phyloP scores from a whole-genome alignment of 176 grass and related monocot species.

The Oryza punctata region DNA sequence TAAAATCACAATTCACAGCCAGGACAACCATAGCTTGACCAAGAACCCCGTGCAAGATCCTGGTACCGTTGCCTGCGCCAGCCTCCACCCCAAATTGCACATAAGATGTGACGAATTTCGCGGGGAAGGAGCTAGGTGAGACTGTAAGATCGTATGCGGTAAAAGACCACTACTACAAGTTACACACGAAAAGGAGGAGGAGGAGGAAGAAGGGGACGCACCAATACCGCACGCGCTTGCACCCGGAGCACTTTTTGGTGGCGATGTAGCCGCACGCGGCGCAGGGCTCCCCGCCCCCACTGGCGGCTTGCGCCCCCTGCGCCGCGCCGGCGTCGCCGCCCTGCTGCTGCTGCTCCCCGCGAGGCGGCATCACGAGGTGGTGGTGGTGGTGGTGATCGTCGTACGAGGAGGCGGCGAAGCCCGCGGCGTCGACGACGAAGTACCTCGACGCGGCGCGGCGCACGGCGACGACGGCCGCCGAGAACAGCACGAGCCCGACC shows the following conservation, averaged over 20 bases:
- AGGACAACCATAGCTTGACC: background rate
- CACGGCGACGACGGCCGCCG: conserved; percentile 48
- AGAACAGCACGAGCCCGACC: conserved; percentile 46
- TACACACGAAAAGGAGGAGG: background rate
- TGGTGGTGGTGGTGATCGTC: conserved; percentile 46
- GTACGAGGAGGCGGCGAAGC: conserved; percentile 49
- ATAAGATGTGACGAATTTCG: conserved; percentile 2
- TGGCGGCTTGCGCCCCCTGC: background rate
- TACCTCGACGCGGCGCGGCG: conserved; percentile 74
- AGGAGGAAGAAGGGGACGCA: conserved; percentile 29
- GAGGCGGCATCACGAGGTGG: conserved; percentile 26
- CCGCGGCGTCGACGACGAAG: conserved; percentile 85
- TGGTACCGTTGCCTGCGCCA: background rate
- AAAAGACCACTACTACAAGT: no score
- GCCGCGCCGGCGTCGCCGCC: background rate
- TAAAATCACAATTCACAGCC: background rate
- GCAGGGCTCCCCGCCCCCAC: conserved; percentile 35
- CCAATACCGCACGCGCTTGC: conserved; percentile 91
- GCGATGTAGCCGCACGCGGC: conserved; percentile 53
- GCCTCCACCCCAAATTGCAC: conserved; percentile 1
- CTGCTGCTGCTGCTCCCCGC: conserved; percentile 12
- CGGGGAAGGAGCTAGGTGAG: background rate
- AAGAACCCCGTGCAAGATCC: conserved; percentile 23
- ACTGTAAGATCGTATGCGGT: conserved; percentile 19
- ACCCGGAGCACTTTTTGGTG: conserved; percentile 73